Evolutionary conservation across 169 alveolate species (phyloP).

Genomic region (Cryptosporidium canis): DNA sequence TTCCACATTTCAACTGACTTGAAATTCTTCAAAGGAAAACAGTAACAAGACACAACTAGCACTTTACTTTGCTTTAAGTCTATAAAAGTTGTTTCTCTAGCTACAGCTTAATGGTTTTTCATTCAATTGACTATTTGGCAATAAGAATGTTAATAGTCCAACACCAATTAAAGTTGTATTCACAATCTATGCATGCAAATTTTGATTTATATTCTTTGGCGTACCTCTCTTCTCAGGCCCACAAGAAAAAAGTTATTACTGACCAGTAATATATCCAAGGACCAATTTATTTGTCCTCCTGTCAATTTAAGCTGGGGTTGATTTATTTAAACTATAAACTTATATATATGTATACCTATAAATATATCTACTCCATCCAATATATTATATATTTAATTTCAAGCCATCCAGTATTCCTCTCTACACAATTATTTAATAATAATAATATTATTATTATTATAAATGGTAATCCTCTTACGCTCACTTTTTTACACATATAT

Average conservation of each 20-base stretch:
- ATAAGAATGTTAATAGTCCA: too few species aligned
- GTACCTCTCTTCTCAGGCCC: background rate
- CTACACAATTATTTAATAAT: background rate
- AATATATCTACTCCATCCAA: background rate
- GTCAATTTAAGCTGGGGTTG: background rate
- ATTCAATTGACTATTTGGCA: too few species aligned
- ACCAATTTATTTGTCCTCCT: background rate
- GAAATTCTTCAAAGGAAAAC: background rate
- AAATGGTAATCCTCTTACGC: background rate
- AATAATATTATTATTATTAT: background rate
- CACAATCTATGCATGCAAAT: too few species aligned
- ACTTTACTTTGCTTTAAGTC: background rate
- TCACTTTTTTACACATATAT: background rate
- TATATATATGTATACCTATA: background rate
- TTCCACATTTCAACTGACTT: constrained; percentile 25
- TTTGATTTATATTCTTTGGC: too few species aligned
- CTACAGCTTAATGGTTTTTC: too few species aligned
- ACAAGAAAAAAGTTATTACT: background rate
- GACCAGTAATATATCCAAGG: background rate
- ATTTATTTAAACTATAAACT: constrained; percentile 1
- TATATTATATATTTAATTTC: background rate
- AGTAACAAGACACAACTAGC: background rate
- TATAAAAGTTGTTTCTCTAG: background rate
- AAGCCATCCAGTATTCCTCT: background rate
- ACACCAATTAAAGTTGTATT: too few species aligned